Evolutionary conservation across 768 basidiomycete species (phyloP), one percentile per base, ranked within the genome.

Genomic region (Hericium rajendrae): DNA sequence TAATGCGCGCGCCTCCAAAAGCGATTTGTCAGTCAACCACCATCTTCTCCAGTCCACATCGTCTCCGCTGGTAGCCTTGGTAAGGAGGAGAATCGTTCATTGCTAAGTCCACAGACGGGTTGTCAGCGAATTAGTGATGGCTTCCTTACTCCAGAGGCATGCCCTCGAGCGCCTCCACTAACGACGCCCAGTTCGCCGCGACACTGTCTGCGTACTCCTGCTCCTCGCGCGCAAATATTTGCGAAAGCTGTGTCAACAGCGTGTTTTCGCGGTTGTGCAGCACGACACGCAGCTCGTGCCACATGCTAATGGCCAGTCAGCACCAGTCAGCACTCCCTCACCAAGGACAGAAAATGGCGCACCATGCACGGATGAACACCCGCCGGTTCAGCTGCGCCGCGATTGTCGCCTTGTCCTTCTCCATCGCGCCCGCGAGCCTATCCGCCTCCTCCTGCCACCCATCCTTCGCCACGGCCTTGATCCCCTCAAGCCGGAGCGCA

Each of bases 231-330:
- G 85, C 83, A 68, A 94, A 89, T 1, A 73, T 72, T 68, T 90
- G 84, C 59, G 86, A 83, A 2, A 86, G 74, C 59, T 85, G 76
- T 0, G 88, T 87, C 26, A 94, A 71, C 38, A 94, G 77, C 0
- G 88, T 78, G 62, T 92, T 91, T 72, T 97, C 94, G 55, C 88
- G 78, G 62, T 94, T 93, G 70, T 97, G 93, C 48, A 95, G 73
- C 39, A 97, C 86, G 16, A 93, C 89, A 22, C 91, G 84, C n/a
- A 95, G 76, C 69, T 97, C 94, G 65, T 95, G 90, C 93, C 94
- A 97, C 80, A 97, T 82, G 62, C 94, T 93, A 63, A 22, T 37
- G 32, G 55, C n/a, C 40, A 49, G 54, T 50, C 9, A 50, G 52
- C 16, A 46, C 41, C 5, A 49, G 54, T 50, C 9, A 50, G 52